phyloP scores from a whole-genome alignment of 176 grass and related monocot genomes.

The Carex kokanica region DNA sequence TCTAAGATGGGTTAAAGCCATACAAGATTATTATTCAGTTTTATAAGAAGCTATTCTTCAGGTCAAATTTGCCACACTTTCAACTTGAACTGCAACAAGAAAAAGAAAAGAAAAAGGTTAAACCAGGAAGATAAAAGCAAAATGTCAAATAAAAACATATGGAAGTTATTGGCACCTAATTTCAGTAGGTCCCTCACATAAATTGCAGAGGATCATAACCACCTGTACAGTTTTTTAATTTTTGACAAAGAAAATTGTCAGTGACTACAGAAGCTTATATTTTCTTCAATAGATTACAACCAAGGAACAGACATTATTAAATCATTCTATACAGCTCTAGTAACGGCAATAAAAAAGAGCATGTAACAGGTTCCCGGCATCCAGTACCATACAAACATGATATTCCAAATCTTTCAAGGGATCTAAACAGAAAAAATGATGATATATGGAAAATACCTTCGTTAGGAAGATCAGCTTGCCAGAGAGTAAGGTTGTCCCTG shows the following conservation, averaged over 20 bases:
- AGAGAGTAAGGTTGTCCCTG: conserved; percentile 19
- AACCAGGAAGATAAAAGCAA: neutral
- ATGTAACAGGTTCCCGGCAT: neutral
- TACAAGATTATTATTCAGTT: neutral
- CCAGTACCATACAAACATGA: neutral
- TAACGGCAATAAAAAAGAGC: neutral
- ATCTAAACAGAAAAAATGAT: neutral
- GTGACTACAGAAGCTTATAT: neutral
- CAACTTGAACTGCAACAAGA: neutral
- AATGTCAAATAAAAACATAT: neutral
- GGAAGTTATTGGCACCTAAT: neutral
- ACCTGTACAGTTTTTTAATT: neutral
- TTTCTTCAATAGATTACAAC: conserved; percentile 1
- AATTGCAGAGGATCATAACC: neutral
- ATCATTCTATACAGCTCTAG: neutral
- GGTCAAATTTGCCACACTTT: neutral
- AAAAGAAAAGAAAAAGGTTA: neutral
- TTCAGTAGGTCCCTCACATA: neutral
- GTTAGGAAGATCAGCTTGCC: neutral
- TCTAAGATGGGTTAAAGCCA: neutral
- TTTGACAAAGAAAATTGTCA: neutral
- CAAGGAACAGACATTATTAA: neutral
- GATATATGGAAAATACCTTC: neutral
- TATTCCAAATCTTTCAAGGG: neutral
- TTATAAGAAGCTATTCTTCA: neutral